Percentiles rank a stretch among this genome's conserved stretches.
phyloP scores from a whole-genome alignment of 306 rosid genomes.

The Delonix regia region DNA sequence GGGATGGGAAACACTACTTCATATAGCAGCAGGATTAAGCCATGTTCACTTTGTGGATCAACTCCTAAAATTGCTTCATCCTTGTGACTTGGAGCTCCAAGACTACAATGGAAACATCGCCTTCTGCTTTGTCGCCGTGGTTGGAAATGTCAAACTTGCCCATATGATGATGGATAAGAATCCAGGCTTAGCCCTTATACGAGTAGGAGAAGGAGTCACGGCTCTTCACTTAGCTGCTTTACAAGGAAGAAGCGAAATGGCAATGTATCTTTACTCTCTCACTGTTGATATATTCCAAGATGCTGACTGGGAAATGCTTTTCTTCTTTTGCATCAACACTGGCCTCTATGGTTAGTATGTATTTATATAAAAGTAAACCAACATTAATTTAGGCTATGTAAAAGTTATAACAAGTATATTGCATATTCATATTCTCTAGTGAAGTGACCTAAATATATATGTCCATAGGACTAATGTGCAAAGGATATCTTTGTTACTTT shows the following conservation, averaged over 20 bases:
- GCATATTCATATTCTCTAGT: no score
- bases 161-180: conserved; percentile 11
- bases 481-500: no score
- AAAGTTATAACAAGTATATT: no score
- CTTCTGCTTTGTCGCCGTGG: conserved; percentile 33
- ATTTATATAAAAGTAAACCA: no score
- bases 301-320: not conserved
- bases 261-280: not conserved
- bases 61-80: not conserved
- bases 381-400: no score
- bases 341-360: conserved; percentile 26
- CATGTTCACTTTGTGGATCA: conserved; percentile 21
- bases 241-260: conserved; percentile 34
- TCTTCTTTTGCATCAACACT: conserved; percentile 10
- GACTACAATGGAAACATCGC: conserved; percentile 33
- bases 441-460: no score
- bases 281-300: not conserved
- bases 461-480: no score
- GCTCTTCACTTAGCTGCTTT: conserved; percentile 35
- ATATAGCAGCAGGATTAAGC: conserved; percentile 30
- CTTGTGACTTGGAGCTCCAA: not conserved
- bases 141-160: not conserved
- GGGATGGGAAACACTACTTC: conserved; percentile 23
- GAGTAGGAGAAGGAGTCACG: conserved; percentile 22
- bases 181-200: not conserved